These are phyloP conservation scores for Pythium vanterpoolii DNA, from an alignment of 352 stramenopile genomes.

Conservation along the genomic window DNA sequence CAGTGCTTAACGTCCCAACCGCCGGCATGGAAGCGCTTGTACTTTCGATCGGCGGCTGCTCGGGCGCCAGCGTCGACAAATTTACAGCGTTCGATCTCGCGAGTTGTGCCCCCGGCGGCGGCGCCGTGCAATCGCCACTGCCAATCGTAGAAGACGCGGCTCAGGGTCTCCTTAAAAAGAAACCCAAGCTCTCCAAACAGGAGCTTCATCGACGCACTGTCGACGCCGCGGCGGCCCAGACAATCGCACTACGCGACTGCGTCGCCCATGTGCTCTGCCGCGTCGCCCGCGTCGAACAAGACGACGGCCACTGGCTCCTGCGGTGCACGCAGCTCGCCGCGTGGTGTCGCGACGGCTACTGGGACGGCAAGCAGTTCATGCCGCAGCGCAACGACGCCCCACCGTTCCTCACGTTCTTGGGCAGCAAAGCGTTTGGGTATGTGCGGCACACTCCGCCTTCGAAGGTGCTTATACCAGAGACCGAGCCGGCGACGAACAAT, in stretches of 20 bases:
- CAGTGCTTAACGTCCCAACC: slow-evolving; percentile 76
- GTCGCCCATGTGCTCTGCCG: slow-evolving; percentile 63
- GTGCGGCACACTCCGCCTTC: slow-evolving; percentile 25
- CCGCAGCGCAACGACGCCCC: slow-evolving; percentile 24
- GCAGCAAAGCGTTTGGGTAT: slow-evolving; percentile 74
- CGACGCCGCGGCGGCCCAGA: slow-evolving; percentile 22
- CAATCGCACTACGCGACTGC: slow-evolving; percentile 49
- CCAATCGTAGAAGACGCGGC: background rate
- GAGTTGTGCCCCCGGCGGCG: slow-evolving; percentile 44
- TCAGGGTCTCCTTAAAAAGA: slow-evolving; percentile 33
- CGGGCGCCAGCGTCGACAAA: slow-evolving; percentile 55
- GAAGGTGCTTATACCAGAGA: no score
- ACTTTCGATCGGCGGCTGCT: slow-evolving; percentile 66
- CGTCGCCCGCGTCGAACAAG: slow-evolving; percentile 59
- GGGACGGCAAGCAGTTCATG: slow-evolving; percentile 81
- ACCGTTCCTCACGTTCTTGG: slow-evolving; percentile 81
- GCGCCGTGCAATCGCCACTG: background rate
- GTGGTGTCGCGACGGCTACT: slow-evolving; percentile 61
- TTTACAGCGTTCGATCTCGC: slow-evolving; percentile 47
- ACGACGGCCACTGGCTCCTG: slow-evolving; percentile 70
- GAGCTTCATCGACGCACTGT: slow-evolving; percentile 40
- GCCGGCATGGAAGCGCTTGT: slow-evolving; percentile 71
- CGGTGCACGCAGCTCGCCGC: slow-evolving; percentile 64
- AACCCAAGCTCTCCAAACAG: slow-evolving; percentile 63
- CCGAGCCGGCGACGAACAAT: no score